phyloP scores from a whole-genome alignment of 352 stramenopile genomes.

The Blastocystis sp. region DNA sequence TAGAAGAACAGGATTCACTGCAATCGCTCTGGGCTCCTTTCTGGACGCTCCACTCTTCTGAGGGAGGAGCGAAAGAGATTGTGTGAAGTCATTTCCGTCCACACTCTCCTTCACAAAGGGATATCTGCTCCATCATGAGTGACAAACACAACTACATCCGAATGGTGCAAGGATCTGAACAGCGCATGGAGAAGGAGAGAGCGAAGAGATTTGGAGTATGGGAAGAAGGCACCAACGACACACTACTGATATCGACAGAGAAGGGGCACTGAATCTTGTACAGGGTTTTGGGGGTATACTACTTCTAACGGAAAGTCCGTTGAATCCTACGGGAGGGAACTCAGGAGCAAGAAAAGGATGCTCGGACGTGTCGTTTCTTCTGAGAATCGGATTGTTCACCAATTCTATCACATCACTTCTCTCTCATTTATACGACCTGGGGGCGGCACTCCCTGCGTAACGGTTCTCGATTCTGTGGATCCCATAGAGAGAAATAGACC shows the following conservation, averaged over 20 bases:
- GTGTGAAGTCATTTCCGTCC: background rate
- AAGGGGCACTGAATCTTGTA: slow-evolving; percentile 58
- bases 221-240: background rate
- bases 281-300: slow-evolving; percentile 61
- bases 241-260: background rate
- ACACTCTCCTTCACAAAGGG: slow-evolving; percentile 12
- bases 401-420: slow-evolving; percentile 6
- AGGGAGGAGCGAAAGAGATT: background rate
- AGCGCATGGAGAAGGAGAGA: slow-evolving; percentile 1
- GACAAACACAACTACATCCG: background rate
- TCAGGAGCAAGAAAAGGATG: slow-evolving; percentile 2
- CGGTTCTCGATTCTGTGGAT: slow-evolving; percentile 25
- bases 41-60: background rate
- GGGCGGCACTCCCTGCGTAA: slow-evolving; percentile 17
- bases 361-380: background rate
- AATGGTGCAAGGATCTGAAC: background rate
- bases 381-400: background rate
- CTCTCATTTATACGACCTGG: background rate
- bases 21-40: background rate
- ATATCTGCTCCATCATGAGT: slow-evolving; percentile 8
- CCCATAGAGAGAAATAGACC: slow-evolving; percentile 3
- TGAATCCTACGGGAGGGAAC: slow-evolving; percentile 1
- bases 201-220: background rate
- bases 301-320: background rate
- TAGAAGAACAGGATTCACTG: background rate